Evolutionary conservation across 2,329 filamentous ascomycete genomes (phyloP).

Genomic region (Remersonia thermophila): DNA sequence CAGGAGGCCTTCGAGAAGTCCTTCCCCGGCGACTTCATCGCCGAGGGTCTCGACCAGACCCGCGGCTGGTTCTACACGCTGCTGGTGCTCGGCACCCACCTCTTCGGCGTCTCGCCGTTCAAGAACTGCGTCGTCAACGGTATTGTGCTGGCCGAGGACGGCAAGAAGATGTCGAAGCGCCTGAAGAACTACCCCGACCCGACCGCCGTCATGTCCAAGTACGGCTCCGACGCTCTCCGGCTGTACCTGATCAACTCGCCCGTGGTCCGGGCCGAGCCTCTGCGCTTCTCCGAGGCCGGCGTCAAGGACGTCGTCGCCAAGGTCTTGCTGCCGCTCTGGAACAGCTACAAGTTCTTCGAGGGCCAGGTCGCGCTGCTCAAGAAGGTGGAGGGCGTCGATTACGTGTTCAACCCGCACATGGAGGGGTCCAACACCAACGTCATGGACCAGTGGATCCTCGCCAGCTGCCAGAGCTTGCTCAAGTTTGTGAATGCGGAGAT

Average conservation of each 20-base stretch:
- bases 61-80: slow-evolving; percentile 96
- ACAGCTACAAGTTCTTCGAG: slow-evolving; percentile 93
- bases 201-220: slow-evolving; percentile 66
- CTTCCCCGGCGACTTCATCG: slow-evolving; percentile 90
- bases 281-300: slow-evolving; percentile 81
- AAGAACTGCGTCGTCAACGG: slow-evolving; percentile 96
- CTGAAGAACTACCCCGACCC: slow-evolving; percentile 95
- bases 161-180: slow-evolving; percentile 98
- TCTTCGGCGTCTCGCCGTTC: slow-evolving; percentile 77
- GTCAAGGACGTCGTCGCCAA: slow-evolving; percentile 93
- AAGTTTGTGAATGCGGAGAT: slow-evolving; percentile 91
- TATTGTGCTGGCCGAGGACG: slow-evolving; percentile 84
- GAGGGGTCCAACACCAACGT: slow-evolving; percentile 74
- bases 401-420: slow-evolving; percentile 62
- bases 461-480: slow-evolving; percentile 79
- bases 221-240: slow-evolving; percentile 83
- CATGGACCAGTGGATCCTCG: slow-evolving; percentile 93
- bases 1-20: slow-evolving; percentile 65
- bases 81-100: slow-evolving; percentile 73
- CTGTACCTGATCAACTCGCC: slow-evolving; percentile 97
- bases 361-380: slow-evolving; percentile 76
- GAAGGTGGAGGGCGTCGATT: slow-evolving; percentile 70
- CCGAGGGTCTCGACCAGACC: slow-evolving; percentile 79
- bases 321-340: slow-evolving; percentile 85
- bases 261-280: slow-evolving; percentile 79